These are phyloP conservation scores for Chrysanthemum makinoi DNA, from an alignment of 129 eudicot species.

Conservation along the genomic window DNA sequence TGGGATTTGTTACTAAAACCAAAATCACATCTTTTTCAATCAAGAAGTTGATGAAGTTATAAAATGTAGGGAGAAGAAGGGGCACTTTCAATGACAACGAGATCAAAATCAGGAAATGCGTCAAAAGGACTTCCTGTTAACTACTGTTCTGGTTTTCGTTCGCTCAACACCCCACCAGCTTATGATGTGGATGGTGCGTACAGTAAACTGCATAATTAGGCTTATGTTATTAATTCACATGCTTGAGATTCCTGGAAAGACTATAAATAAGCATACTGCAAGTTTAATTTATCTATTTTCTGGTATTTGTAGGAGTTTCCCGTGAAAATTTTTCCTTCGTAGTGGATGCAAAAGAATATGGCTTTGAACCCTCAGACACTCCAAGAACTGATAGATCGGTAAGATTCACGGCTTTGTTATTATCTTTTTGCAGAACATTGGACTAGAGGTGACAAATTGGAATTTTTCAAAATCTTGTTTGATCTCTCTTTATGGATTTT, in stretches of 20 bases:
- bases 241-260: background rate
- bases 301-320: slow-evolving; percentile 72
- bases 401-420: slow-evolving; percentile 22
- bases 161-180: slow-evolving; percentile 47
- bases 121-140: slow-evolving; percentile 95
- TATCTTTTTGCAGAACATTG: background rate
- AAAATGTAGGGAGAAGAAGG: slow-evolving; percentile 93
- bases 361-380: slow-evolving; percentile 81
- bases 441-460: no score
- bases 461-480: no score
- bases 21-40: background rate
- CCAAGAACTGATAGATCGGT: slow-evolving; percentile 99
- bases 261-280: background rate
- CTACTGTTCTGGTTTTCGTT: slow-evolving; percentile 97
- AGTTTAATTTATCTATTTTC: background rate
- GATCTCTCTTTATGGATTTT: no score
- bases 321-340: slow-evolving; percentile 71
- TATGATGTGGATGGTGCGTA: slow-evolving; percentile 62
- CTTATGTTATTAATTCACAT: slow-evolving; percentile 12
- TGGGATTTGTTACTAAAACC: background rate
- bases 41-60: slow-evolving; percentile 23
- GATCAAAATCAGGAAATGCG: slow-evolving; percentile 52
- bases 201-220: slow-evolving; percentile 1
- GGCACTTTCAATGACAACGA: slow-evolving; percentile 97
- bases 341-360: slow-evolving; percentile 76